These are phyloP conservation scores for Hypoxylon fragiforme DNA, from an alignment of 495 filamentous ascomycete genomes.

Conservation along the genomic window DNA sequence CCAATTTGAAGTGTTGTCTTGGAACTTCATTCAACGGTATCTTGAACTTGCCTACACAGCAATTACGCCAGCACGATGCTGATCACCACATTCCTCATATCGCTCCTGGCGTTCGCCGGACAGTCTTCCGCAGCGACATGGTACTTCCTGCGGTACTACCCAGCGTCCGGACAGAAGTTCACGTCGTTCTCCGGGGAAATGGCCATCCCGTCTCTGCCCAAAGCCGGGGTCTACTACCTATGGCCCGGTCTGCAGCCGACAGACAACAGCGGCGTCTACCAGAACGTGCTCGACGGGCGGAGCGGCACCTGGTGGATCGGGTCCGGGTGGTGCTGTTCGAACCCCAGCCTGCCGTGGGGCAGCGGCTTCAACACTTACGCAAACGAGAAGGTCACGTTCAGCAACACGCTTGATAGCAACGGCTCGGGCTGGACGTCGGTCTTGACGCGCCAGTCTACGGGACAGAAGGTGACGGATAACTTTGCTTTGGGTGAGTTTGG, in stretches of 20 bases:
- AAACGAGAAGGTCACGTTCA: conserved; percentile 39
- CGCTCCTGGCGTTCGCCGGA: conserved; percentile 27
- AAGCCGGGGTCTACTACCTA: conserved; percentile 46
- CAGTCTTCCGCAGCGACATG: conserved; percentile 36
- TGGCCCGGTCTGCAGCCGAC: conserved; percentile 50
- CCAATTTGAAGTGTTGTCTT: background rate
- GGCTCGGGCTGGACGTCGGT: conserved; percentile 32
- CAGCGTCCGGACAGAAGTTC: conserved; percentile 39
- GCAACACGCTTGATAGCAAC: conserved; percentile 26
- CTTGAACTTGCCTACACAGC: background rate
- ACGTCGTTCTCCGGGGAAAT: conserved; percentile 45
- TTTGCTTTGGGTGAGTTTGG: conserved; percentile 32
- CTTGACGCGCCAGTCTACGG: conserved; percentile 21
- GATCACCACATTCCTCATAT: conserved; percentile 10
- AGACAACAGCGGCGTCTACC: conserved; percentile 47
- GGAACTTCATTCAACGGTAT: background rate
- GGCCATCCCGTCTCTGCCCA: conserved; percentile 41
- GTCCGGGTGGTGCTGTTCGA: conserved; percentile 48
- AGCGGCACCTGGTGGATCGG: conserved; percentile 51
- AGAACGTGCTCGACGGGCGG: conserved; percentile 47
- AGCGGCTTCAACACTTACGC: conserved; percentile 43
- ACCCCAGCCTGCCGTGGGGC: conserved; percentile 47
- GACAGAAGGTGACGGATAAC: conserved; percentile 27
- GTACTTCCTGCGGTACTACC: conserved; percentile 44
- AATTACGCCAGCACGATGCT: conserved; percentile 18